phyloP scores from a whole-genome alignment of 768 basidiomycete species.

The Hypholoma sublateritium region DNA sequence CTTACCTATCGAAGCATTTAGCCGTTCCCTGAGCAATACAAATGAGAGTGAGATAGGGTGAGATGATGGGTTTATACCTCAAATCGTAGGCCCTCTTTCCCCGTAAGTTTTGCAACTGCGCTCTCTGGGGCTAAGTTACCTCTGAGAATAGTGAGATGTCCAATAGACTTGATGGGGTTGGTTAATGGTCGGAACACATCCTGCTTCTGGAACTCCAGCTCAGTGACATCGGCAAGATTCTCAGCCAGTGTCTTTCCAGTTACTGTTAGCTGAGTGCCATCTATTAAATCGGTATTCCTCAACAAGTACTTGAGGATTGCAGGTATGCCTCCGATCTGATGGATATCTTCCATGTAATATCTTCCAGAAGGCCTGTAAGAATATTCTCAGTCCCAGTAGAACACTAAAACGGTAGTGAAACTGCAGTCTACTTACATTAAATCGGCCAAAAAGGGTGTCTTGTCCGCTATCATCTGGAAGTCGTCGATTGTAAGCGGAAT shows the following conservation, averaged over 20 bases:
- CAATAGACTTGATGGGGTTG: slow-evolving; percentile 83
- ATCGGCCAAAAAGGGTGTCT: slow-evolving; percentile 83
- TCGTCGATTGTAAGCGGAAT: slow-evolving; percentile 76
- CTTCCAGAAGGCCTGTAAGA: slow-evolving; percentile 69
- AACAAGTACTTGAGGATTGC: slow-evolving; percentile 83
- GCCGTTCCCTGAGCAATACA: slow-evolving; percentile 54
- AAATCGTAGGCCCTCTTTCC: slow-evolving; percentile 86
- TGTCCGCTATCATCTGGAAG: slow-evolving; percentile 79
- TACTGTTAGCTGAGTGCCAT: slow-evolving; percentile 83
- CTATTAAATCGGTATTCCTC: slow-evolving; percentile 74
- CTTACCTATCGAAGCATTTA: slow-evolving; percentile 73
- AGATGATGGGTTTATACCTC: slow-evolving; percentile 45
- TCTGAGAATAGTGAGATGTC: slow-evolving; percentile 83
- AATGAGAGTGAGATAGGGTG: background rate
- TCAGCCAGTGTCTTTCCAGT: slow-evolving; percentile 90
- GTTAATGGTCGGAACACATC: slow-evolving; percentile 72
- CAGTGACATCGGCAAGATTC: slow-evolving; percentile 77
- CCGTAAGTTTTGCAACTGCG: slow-evolving; percentile 91
- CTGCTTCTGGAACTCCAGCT: slow-evolving; percentile 70
- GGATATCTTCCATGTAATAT: slow-evolving; percentile 90
- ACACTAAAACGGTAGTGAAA: too few species aligned
- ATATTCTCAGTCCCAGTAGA: background rate
- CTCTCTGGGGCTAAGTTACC: slow-evolving; percentile 89
- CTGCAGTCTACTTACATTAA: slow-evolving; percentile 39
- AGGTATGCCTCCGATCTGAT: slow-evolving; percentile 82